Evolutionary conservation across 805 yeast genomes (phyloP).

Genomic region (Jamesozyma gamospora): DNA sequence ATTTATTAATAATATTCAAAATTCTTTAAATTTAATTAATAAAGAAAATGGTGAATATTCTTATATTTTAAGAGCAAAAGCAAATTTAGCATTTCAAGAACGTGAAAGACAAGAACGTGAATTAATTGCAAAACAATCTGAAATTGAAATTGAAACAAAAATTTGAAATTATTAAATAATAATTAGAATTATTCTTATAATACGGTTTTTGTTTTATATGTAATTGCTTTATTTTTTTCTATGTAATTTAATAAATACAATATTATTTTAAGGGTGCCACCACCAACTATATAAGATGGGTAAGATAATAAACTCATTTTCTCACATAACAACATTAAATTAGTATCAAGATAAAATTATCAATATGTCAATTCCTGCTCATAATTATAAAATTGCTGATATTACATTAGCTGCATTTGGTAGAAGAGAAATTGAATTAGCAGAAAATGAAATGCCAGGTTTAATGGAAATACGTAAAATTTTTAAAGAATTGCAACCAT

Average conservation of each 20-base stretch:
- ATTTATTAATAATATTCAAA: constrained; percentile 29
- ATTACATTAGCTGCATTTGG: constrained; percentile 98
- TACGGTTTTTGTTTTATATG: too few relatives aligned
- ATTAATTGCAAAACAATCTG: constrained; percentile 11
- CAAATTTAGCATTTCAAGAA: constrained; percentile 45
- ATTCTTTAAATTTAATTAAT: constrained; percentile 38
- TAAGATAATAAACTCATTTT: too few relatives aligned
- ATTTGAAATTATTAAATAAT: background rate
- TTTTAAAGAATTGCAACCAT: constrained; percentile 87
- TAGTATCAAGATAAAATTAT: constrained; percentile 20
- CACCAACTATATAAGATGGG: too few relatives aligned
- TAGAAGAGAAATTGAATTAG: constrained; percentile 97
- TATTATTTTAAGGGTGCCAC: too few relatives aligned
- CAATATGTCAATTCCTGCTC: constrained; percentile 49
- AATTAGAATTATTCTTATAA: too few relatives aligned
- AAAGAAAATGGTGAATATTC: constrained; percentile 56
- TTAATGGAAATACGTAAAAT: constrained; percentile 92
- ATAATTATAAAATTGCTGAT: constrained; percentile 91
- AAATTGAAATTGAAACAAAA: constrained; percentile 3
- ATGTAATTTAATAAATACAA: background rate
- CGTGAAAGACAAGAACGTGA: constrained; percentile 37
- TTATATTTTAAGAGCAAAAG: constrained; percentile 46
- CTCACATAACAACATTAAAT: too few relatives aligned
- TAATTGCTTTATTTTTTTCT: background rate
- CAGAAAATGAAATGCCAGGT: constrained; percentile 99